phyloP scores from a whole-genome alignment of 495 filamentous ascomycete species.

The Aspergillus carlsbadensis region DNA sequence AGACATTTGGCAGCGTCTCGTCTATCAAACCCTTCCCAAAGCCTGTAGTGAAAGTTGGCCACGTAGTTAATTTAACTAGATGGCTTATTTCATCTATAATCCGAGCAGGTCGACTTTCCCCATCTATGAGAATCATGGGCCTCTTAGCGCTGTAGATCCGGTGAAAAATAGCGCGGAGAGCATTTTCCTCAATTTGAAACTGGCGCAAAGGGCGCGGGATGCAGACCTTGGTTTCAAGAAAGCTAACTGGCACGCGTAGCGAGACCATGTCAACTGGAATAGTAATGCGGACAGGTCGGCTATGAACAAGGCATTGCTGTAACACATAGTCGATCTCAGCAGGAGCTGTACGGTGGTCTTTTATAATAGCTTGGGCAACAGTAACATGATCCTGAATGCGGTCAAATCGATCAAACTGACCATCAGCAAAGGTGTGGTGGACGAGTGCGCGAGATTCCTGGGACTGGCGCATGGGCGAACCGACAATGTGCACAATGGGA shows the following conservation, averaged over 20 bases:
- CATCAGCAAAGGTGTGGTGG: slow-evolving; percentile 6
- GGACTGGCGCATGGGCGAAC: slow-evolving; percentile 20
- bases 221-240: too few species aligned
- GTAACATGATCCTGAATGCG: slow-evolving; percentile 7
- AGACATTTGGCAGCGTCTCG: neutral
- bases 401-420: slow-evolving; percentile 5
- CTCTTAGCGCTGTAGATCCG: neutral
- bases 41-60: neutral
- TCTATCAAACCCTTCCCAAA: neutral
- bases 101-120: neutral
- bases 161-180: neutral
- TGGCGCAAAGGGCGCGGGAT: too few species aligned
- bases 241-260: too few species aligned
- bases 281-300: slow-evolving; percentile 18
- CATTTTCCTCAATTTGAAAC: neutral
- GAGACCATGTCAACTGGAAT: slow-evolving; percentile 11
- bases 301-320: neutral
- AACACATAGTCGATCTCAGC: slow-evolving; percentile 2
- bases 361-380: neutral
- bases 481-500: slow-evolving; percentile 75
- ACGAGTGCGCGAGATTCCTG: neutral
- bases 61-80: neutral
- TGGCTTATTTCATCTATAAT: neutral
- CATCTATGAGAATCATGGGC: neutral
- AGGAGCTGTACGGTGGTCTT: neutral